These are phyloP conservation scores for Raphanus sativus DNA, from an alignment of 345 rosid genomes.

Conservation along the genomic window DNA sequence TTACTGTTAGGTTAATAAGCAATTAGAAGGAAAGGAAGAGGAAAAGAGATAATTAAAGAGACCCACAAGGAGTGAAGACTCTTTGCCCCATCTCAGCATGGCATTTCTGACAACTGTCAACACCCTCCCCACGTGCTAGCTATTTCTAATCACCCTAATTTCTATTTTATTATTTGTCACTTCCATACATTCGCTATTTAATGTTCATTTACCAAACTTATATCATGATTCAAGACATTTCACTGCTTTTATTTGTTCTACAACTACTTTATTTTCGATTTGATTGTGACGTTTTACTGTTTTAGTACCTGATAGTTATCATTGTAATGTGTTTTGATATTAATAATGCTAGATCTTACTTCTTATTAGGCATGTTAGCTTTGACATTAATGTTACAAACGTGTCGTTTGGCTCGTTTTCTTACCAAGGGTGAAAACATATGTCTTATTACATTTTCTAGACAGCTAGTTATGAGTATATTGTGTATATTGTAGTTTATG, in stretches of 20 bases:
- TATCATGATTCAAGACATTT: not conserved
- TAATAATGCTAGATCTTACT: not conserved
- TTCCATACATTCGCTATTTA: constrained; percentile 27
- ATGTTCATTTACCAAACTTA: constrained; percentile 4
- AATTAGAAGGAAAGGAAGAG: constrained; percentile 30
- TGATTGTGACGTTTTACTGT: constrained; percentile 2
- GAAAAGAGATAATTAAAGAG: constrained; percentile 38
- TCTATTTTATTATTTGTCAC: not conserved
- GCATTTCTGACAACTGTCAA: constrained; percentile 40
- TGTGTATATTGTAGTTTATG: not conserved
- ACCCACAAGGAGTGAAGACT: constrained; percentile 42
- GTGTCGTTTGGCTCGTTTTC: not conserved
- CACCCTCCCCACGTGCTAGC: constrained; percentile 33
- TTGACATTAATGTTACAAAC: not conserved
- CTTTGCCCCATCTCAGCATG: constrained; percentile 38
- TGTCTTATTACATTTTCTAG: not conserved
- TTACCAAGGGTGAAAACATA: not conserved
- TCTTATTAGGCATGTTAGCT: not conserved
- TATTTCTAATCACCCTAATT: not conserved
- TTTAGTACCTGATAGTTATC: not conserved
- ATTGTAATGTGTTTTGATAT: constrained; percentile 1
- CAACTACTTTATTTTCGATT: not conserved
- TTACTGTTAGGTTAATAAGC: constrained; percentile 1
- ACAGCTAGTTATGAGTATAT: not conserved
- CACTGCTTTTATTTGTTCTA: not conserved